Percentiles rank a stretch among this genome's conserved stretches.
Evolutionary conservation across 2,329 filamentous ascomycete species (phyloP).

Genomic region (Pseudomassariella vexata): DNA sequence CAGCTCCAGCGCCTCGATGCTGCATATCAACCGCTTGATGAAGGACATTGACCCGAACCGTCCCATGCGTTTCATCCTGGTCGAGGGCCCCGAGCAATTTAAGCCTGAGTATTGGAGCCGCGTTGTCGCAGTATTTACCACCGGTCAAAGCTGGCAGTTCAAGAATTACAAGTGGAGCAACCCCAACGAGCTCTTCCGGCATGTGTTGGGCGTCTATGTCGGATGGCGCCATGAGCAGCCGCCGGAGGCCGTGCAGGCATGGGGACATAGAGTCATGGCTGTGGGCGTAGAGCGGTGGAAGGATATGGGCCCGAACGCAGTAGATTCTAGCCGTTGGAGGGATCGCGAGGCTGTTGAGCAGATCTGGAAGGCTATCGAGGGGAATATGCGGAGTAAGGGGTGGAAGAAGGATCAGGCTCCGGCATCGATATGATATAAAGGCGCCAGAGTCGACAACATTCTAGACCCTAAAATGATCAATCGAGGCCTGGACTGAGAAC

Average conservation of each 20-base stretch:
- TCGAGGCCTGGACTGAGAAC: no score
- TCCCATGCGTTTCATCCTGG: conserved; percentile 87
- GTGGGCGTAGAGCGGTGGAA: conserved; percentile 83
- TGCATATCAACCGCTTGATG: conserved; percentile 76
- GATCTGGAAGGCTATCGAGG: conserved; percentile 87
- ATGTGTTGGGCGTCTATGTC: conserved; percentile 81
- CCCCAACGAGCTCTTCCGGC: conserved; percentile 81
- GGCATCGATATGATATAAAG: conserved; percentile 39
- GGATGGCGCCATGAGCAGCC: conserved; percentile 83
- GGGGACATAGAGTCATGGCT: conserved; percentile 78
- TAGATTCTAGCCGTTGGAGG: conserved; percentile 62
- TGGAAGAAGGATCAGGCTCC: conserved; percentile 72
- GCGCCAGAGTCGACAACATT: no score
- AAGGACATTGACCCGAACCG: conserved; percentile 64
- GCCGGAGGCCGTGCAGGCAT: conserved; percentile 72
- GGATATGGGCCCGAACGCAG: conserved; percentile 35
- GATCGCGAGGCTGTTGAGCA: conserved; percentile 90
- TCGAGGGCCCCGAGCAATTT: conserved; percentile 90
- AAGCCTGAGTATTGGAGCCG: conserved; percentile 97
- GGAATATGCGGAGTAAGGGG: conserved; percentile 77
- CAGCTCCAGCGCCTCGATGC: conserved; percentile 67
- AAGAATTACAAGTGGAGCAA: conserved; percentile 96
- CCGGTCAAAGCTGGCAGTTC: conserved; percentile 97
- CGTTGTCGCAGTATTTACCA: conserved; percentile 94
- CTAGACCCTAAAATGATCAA: no score